phyloP scores from a whole-genome alignment of 306 rosid species.

The Lathyrus aphaca region DNA sequence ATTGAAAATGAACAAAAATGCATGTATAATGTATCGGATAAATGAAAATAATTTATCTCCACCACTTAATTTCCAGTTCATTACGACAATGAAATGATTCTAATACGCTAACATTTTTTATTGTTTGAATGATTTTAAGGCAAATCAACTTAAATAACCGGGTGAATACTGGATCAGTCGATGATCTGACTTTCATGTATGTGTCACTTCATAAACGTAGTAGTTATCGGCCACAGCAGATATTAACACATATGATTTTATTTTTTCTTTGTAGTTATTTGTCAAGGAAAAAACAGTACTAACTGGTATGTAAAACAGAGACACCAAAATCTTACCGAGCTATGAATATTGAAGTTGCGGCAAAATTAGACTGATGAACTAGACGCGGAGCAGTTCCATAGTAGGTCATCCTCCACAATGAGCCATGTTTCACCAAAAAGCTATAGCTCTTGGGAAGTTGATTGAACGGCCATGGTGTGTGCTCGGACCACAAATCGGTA shows the following conservation, averaged over 20 bases:
- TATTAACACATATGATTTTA: background rate
- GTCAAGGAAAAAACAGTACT: background rate
- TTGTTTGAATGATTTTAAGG: background rate
- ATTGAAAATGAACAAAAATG: conserved; percentile 15
- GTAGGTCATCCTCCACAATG: conserved; percentile 90
- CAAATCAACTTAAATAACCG: conserved; percentile 21
- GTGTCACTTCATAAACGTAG: background rate
- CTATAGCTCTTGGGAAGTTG: conserved; percentile 96
- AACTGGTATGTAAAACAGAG: conserved; percentile 2
- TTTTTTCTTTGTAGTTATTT: conserved; percentile 7
- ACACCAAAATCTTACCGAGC: conserved; percentile 72
- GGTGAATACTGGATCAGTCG: conserved; percentile 21
- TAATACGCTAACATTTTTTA: background rate
- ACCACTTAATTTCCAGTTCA: conserved; percentile 1
- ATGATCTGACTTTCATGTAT: background rate
- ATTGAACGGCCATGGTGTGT: conserved; percentile 98
- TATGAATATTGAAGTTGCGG: conserved; percentile 89
- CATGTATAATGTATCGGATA: background rate
- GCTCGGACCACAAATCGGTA: conserved; percentile 96
- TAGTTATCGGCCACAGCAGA: background rate
- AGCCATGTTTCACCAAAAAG: conserved; percentile 92
- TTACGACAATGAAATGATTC: conserved; percentile 13
- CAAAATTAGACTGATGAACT: conserved; percentile 88
- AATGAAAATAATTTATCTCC: conserved; percentile 17
- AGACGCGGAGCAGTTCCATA: conserved; percentile 86